phyloP scores from a whole-genome alignment of 208 protist genomes.

The Trypanosoma platydactyli region DNA sequence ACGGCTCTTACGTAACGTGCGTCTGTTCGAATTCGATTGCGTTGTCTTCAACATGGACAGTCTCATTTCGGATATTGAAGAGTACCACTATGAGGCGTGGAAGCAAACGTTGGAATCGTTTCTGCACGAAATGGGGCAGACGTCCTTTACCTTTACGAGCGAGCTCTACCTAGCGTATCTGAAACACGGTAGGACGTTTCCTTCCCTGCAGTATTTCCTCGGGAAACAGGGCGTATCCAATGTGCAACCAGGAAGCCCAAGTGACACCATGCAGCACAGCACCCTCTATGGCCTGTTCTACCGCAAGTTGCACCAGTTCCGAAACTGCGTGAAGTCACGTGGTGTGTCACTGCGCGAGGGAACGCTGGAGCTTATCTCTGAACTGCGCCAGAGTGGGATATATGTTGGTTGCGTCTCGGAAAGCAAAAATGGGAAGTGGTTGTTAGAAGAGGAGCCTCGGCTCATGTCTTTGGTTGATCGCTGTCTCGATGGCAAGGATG shows the following conservation, averaged over 20 bases:
- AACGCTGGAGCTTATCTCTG: conserved; percentile 57
- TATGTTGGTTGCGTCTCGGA: conserved; percentile 78
- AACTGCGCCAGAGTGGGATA: conserved; percentile 76
- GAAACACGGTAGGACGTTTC: conserved; percentile 61
- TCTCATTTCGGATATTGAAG: conserved; percentile 78
- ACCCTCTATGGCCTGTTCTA: conserved; percentile 70
- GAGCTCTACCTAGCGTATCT: conserved; percentile 88
- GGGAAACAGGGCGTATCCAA: conserved; percentile 48
- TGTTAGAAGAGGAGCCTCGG: conserved; percentile 63
- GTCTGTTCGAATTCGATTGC: conserved; percentile 86
- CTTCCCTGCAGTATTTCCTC: conserved; percentile 66
- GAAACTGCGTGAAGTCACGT: conserved; percentile 39
- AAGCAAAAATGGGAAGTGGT: conserved; percentile 82
- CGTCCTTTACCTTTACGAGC: conserved; percentile 54
- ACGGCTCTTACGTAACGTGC: conserved; percentile 67
- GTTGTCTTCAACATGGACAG: conserved; percentile 90
- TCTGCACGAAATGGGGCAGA: conserved; percentile 41
- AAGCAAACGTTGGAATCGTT: conserved; percentile 72
- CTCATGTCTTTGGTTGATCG: conserved; percentile 62
- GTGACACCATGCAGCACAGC: conserved; percentile 48
- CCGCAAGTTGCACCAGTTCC: conserved; percentile 72
- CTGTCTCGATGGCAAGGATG: conserved; percentile 78
- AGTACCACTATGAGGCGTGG: conserved; percentile 87
- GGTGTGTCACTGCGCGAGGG: conserved; percentile 61
- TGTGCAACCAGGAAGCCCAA: conserved; percentile 42